Base-by-base conservation (phyloP, 192 early-diverging fungal species). In the Coemansia sp. region DNA sequence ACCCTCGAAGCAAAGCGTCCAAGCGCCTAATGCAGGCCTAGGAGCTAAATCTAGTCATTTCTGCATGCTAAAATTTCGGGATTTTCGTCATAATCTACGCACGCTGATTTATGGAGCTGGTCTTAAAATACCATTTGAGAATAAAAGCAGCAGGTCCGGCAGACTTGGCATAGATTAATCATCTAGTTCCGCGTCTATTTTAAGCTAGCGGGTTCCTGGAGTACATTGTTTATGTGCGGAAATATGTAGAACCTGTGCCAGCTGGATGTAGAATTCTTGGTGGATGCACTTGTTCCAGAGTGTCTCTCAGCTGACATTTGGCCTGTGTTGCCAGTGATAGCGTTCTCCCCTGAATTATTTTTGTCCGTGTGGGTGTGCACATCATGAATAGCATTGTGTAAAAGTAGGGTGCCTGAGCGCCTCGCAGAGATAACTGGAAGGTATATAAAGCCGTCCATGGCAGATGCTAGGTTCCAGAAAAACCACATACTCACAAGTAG, bases 41-140 rank as follows among this genome's bases (percentile, higher is more conserved):
- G 35, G 16, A 1, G 35, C 35, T 16, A 38, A 1, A 16, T 38
- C 12, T 38, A 38, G 35, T 38, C 35, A 16, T 10, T 16, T 16
- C 16, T 38, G 35, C 10, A 38, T 38, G 35, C 35, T 38, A 38
- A n/a, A n/a, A n/a, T 38, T 38, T 38, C 12, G 14, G 16, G 11
- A 42, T 42, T n/a, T 42, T 38, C 12, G n/a, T n/a, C n/a, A n/a
- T 38, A 38, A 16, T 12, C 16, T 38, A 16, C 10, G 18, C 42
- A 8, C 30, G 30, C 30, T 44, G 42, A 44, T 44, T 5, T 44
- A 19, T 19, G 7, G 6, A 44, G 7, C 18, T 19, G 14, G 16
- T n/a, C 50, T 31, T 52, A 27, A 52, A 52, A 31, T 31, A 52
- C n/a, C 50, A 52, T 52, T 18, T n/a, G n/a, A 31, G 35, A 52